Evolutionary conservation across 176 grass and related monocot genomes (phyloP), one percentile per base, ranked within the genome.

Genomic region (Eragrostis nindensis): DNA sequence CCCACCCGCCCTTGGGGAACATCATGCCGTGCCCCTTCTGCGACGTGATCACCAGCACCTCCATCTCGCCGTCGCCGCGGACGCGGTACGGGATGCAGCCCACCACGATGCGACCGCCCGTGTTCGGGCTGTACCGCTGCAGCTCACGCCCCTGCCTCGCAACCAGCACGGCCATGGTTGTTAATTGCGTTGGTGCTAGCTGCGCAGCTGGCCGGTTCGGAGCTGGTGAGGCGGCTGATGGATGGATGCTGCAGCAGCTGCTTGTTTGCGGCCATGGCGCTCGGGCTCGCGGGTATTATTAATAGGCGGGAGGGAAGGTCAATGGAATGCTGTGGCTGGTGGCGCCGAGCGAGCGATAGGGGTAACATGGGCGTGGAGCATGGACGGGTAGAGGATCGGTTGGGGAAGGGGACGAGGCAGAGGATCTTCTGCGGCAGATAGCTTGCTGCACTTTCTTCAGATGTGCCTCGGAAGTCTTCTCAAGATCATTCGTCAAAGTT

Each of bases 1-100:
- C 96, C 96, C 96, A 98, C 74, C 96, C 96, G 71, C 96, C 96
- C 92, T 98, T 98, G 44, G 95, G 95, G 81, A 98, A 94, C 92
- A 98, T 92, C 89, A 98, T 94, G 67, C 92, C 95, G 60, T 90
- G 92, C 29, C 92, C 88, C 83, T 98, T 98, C 82, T 94, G 90
- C 25, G 95, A 94, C 49, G 50, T 94, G 85, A 98, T 94, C 40
- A 94, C 95, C 32, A 98, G 88, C 53, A 98, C 92, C 80, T 98
- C 77, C 13, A 98, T 68, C 77, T 77, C 50, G 70, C 90, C 73
- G 67, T 77, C 90, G 59, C 70, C 30, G 41, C 47, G 76, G 18
- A 65, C 60, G 11, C 83, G 77, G 86, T 96, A 99, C 25, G 97
- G 97, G 69, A 99, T 94, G 82, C 97, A 99, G 5, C 97, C 97